phyloP scores from a whole-genome alignment of 2,329 filamentous ascomycete genomes.

The Xylariaceae sp. region DNA sequence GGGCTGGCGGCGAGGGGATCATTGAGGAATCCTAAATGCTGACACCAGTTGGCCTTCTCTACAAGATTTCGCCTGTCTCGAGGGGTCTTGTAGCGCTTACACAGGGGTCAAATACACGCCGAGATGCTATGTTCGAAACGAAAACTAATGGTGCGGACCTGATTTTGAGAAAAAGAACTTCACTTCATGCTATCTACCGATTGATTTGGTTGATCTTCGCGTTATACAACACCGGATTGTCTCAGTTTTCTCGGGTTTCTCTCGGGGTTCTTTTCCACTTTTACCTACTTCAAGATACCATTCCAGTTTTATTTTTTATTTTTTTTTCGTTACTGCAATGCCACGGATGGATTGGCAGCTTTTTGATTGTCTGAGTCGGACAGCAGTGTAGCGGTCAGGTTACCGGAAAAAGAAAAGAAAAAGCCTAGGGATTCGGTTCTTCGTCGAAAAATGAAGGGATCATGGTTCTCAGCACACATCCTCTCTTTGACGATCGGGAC shows the following conservation, averaged over 20 bases:
- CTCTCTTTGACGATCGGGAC: not conserved
- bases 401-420: conserved; percentile 5
- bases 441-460: not conserved
- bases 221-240: not conserved
- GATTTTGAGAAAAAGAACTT: conserved; percentile 13
- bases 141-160: conserved; percentile 7
- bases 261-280: conserved; percentile 9
- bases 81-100: conserved; percentile 15
- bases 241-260: not conserved
- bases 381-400: conserved; percentile 20
- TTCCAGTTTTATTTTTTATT: conserved; percentile 14
- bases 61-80: conserved; percentile 9
- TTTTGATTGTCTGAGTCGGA: conserved; percentile 9
- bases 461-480: conserved; percentile 7
- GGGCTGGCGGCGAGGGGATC: conserved; percentile 68
- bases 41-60: conserved; percentile 3
- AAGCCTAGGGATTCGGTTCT: conserved; percentile 10
- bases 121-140: conserved; percentile 23
- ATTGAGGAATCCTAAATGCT: conserved; percentile 51
- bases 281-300: conserved; percentile 29
- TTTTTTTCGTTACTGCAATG: conserved; percentile 17
- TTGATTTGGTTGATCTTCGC: not conserved
- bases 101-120: conserved; percentile 19
- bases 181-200: conserved; percentile 4
- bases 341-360: conserved; percentile 9